Conservation (phyloP, 345 rosid species). For the Citrus glauca region DNA sequence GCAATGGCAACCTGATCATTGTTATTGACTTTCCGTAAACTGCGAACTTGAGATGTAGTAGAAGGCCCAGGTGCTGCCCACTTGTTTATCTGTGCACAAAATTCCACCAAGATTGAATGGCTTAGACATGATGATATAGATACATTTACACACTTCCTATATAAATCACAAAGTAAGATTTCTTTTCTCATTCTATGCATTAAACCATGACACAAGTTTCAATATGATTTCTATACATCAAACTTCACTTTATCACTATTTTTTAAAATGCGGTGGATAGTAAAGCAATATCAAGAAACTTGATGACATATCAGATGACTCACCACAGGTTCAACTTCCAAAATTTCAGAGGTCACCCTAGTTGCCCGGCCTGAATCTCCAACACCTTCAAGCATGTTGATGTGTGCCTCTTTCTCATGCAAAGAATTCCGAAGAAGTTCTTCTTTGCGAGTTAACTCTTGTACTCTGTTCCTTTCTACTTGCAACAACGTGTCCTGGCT, state of each 20-base stretch:
- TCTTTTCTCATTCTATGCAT: neutral
- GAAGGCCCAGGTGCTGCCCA: slow-evolving; percentile 53
- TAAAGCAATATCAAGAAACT: neutral
- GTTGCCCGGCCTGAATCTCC: slow-evolving; percentile 37
- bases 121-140: neutral
- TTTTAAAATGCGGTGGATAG: neutral
- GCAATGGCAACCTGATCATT: slow-evolving; percentile 90
- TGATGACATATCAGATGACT: slow-evolving; percentile 27
- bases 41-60: slow-evolving; percentile 75
- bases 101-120: slow-evolving; percentile 3
- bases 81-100: slow-evolving; percentile 59
- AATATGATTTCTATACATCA: neutral
- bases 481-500: slow-evolving; percentile 62
- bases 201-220: neutral
- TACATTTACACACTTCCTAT: neutral
- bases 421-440: slow-evolving; percentile 60
- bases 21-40: slow-evolving; percentile 78
- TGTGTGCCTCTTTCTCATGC: slow-evolving; percentile 60
- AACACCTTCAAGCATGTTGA: slow-evolving; percentile 46
- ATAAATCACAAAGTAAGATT: neutral
- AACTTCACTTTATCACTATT: neutral
- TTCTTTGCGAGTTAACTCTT: slow-evolving; percentile 58
- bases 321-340: slow-evolving; percentile 91
- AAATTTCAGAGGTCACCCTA: slow-evolving; percentile 51
- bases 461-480: slow-evolving; percentile 66